phyloP scores from a whole-genome alignment of 2,329 filamentous ascomycete species.

The Pseudopyrenochaeta lycopersici region DNA sequence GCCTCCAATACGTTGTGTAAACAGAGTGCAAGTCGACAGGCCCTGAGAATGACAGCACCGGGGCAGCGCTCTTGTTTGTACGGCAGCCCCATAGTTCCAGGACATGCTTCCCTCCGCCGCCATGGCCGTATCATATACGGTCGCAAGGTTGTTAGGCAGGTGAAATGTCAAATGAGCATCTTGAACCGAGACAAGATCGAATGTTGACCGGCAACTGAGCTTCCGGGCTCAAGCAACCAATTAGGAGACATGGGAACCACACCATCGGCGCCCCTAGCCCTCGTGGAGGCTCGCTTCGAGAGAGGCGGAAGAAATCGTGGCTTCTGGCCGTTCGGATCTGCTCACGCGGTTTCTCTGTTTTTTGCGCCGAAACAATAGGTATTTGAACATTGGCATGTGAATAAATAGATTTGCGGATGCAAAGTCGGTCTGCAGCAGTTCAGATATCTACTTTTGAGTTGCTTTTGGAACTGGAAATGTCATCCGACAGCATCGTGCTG shows the following conservation, averaged over 20 bases:
- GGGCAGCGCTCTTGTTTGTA: neutral
- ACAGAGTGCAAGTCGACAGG: too few species aligned
- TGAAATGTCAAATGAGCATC: constrained; percentile 3
- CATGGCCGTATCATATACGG: constrained; percentile 6
- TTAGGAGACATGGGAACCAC: neutral
- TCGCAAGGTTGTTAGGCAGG: neutral
- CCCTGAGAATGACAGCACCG: neutral
- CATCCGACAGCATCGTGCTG: too few species aligned
- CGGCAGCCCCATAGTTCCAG: neutral
- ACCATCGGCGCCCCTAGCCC: neutral
- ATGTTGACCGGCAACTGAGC: neutral
- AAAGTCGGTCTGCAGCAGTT: too few species aligned
- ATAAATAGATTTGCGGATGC: too few species aligned
- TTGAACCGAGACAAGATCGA: constrained; percentile 3
- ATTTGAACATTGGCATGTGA: too few species aligned
- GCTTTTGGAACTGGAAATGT: too few species aligned
- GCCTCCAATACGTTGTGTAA: neutral
- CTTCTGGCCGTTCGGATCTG: neutral
- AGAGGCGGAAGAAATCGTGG: neutral
- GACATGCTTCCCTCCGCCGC: neutral
- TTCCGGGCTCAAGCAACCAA: constrained; percentile 1
- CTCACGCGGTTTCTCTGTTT: neutral
- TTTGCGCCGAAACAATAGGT: neutral
- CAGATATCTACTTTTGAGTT: too few species aligned
- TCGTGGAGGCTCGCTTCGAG: constrained; percentile 1